Evolutionary conservation across 176 grass and related monocot species (phyloP), one percentile per base, ranked within the genome.

Genomic region (Zoysia japonica): DNA sequence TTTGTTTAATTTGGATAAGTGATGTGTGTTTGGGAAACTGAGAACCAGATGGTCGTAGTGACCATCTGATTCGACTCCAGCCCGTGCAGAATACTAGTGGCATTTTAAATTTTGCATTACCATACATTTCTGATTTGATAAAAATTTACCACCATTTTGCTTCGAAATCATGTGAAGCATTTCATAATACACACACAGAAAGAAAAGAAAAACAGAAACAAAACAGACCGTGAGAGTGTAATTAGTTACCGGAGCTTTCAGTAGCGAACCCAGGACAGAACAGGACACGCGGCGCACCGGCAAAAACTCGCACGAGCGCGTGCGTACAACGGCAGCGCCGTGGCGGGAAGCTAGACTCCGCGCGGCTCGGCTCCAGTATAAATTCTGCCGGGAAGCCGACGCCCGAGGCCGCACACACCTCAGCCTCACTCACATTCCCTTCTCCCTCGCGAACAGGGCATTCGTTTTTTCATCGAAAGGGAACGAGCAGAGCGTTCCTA

Each of bases 211-310:
- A 47, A 75, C 5, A 10, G 41, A 10, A 9, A 10, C 3, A 62
- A n/a, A 64, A 60, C 12, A 19, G 36, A 68, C 14, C 53, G 28
- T 6, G 51, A 68, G 28, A 28, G 28, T 28, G 28, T 28, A 61
- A 79, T 38, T 16, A 49, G 59, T 74, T 40, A 56, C 57, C 35
- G 3, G 68, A 55, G 16, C 39, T 65, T 53, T n/a, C 3, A 77
- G 74, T 56, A 4, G 19, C 28, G 1, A 35, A 55, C 35, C 36
- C 16, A 54, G 44, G 84, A 51, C 56, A 63, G 47, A 67, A 70
- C 6, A 19, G n/a, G 66, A 78, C 87, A 89, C 82, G 78, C 78
- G 82, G 87, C 87, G 61, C 74, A 60, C 16, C 42, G 12, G 67
- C 61, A 61, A 16, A 7, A 37, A 28, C 1, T 38, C 14, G 60